These are phyloP conservation scores for Lunularia cruciata DNA, from an alignment of 225 moss, liverwort and hornwort genomes.

Conservation along the genomic window DNA sequence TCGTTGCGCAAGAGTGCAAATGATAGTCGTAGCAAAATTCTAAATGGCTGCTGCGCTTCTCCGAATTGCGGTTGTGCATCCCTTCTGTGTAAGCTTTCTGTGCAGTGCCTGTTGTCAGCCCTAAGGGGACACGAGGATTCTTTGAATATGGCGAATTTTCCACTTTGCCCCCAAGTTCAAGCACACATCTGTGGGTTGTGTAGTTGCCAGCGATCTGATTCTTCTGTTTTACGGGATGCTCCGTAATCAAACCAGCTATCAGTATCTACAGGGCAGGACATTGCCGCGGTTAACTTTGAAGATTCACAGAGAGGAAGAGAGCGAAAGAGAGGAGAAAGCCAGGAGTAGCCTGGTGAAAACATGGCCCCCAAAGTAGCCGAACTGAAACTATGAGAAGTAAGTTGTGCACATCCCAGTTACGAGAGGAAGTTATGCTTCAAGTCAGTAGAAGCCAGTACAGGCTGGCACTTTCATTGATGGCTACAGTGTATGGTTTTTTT, in stretches of 20 bases:
- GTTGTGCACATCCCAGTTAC: not conserved
- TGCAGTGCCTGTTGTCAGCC: conserved; percentile 9
- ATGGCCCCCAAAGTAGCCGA: not conserved
- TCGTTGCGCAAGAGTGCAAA: not conserved
- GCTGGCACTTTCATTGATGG: conserved; percentile 20
- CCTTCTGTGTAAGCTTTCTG: conserved; percentile 6
- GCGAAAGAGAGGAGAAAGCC: not conserved
- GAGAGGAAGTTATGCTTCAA: conserved; percentile 13
- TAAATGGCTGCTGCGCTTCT: conserved; percentile 4
- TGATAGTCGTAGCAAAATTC: conserved; percentile 9
- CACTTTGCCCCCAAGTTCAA: conserved; percentile 9
- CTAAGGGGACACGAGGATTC: conserved; percentile 1
- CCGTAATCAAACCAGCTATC: conserved; percentile 3
- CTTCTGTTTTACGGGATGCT: conserved; percentile 5
- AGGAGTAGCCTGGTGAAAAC: conserved; percentile 13
- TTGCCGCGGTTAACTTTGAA: conserved; percentile 11
- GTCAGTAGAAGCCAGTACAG: conserved; percentile 19
- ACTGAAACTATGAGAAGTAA: conserved; percentile 11
- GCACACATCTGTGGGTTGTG: not conserved
- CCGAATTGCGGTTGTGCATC: not conserved
- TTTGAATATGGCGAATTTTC: conserved; percentile 18
- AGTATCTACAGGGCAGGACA: conserved; percentile 10
- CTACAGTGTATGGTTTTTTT: conserved; percentile 22
- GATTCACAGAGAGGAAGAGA: conserved; percentile 10
- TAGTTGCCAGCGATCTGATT: conserved; percentile 10